These are phyloP conservation scores for Nigrospora oryzae DNA, from an alignment of 2,329 filamentous ascomycete genomes.

Conservation along the genomic window DNA sequence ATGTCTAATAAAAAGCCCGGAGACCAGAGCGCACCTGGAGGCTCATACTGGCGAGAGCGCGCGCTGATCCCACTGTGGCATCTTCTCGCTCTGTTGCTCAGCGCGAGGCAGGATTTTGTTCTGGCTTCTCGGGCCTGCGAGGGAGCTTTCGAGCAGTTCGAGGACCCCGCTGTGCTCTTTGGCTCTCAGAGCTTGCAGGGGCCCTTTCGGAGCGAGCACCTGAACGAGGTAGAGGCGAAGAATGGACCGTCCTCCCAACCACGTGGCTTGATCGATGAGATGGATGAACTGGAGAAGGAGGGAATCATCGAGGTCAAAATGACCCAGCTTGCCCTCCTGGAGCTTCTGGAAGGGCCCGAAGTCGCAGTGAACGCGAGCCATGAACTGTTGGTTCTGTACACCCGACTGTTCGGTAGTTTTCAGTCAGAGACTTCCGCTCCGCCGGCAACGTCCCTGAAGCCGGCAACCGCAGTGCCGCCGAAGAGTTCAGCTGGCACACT, in stretches of 20 bases:
- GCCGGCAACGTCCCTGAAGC: slow-evolving; percentile 18
- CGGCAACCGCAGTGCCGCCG: slow-evolving; percentile 41
- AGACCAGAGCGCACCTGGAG: slow-evolving; percentile 33
- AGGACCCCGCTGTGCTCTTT: slow-evolving; percentile 61
- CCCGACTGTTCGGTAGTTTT: slow-evolving; percentile 61
- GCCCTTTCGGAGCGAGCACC: slow-evolving; percentile 55
- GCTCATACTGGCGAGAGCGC: slow-evolving; percentile 53
- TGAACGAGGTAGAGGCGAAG: slow-evolving; percentile 44
- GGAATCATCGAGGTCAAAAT: slow-evolving; percentile 90
- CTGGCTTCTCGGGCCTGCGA: slow-evolving; percentile 79
- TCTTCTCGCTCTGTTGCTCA: slow-evolving; percentile 76
- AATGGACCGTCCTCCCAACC: slow-evolving; percentile 19
- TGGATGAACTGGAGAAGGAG: slow-evolving; percentile 79
- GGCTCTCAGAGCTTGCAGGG: slow-evolving; percentile 44
- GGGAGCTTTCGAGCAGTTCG: slow-evolving; percentile 85
- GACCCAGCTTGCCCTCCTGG: slow-evolving; percentile 79
- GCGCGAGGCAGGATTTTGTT: slow-evolving; percentile 75
- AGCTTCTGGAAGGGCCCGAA: slow-evolving; percentile 74
- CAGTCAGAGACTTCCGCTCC: slow-evolving; percentile 29
- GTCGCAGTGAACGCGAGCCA: slow-evolving; percentile 82
- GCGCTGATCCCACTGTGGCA: slow-evolving; percentile 80
- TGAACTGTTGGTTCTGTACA: slow-evolving; percentile 76
- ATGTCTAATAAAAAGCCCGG: slow-evolving; percentile 45
- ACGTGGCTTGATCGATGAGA: slow-evolving; percentile 60
- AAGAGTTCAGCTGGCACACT: slow-evolving; percentile 64